These are phyloP conservation scores for Vitis rotundifolia DNA, from an alignment of 164 flowering plant species.

Conservation along the genomic window DNA sequence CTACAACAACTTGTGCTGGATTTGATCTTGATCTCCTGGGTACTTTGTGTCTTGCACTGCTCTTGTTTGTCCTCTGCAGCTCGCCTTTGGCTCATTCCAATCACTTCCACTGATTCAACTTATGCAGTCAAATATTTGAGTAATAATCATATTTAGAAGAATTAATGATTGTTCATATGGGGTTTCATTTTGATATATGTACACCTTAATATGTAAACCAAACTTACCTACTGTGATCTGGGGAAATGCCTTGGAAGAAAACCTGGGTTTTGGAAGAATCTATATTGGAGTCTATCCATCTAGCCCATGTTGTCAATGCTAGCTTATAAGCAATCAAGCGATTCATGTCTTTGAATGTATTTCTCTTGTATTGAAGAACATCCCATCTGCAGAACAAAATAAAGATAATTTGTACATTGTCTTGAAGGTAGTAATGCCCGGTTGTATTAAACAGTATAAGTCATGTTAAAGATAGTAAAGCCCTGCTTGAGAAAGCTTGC, in stretches of 20 bases:
- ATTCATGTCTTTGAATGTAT: conserved; percentile 15
- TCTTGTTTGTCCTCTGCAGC: conserved; percentile 17
- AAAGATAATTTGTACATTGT: background rate
- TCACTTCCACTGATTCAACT: conserved; percentile 12
- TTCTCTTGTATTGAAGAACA: conserved; percentile 7
- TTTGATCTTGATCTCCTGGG: conserved; percentile 18
- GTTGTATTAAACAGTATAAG: no score
- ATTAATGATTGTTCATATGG: no score
- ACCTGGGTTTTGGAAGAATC: conserved; percentile 19
- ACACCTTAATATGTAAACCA: background rate
- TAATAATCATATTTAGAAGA: no score
- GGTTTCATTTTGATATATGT: no score
- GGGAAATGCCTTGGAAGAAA: conserved; percentile 22
- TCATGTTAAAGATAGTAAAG: no score
- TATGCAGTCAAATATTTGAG: background rate
- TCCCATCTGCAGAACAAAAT: conserved; percentile 22
- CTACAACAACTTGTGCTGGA: conserved; percentile 15
- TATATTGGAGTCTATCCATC: conserved; percentile 22
- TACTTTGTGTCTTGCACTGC: conserved; percentile 19
- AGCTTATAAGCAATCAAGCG: conserved; percentile 16
- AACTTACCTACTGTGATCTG: conserved; percentile 13
- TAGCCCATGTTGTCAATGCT: conserved; percentile 23
- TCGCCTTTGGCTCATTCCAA: conserved; percentile 11
- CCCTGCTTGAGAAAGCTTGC: no score
- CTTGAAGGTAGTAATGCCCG: no score